Base-by-base conservation (phyloP, 1,284 basidiomycete genomes). In the Ceraceosorus guamensis region DNA sequence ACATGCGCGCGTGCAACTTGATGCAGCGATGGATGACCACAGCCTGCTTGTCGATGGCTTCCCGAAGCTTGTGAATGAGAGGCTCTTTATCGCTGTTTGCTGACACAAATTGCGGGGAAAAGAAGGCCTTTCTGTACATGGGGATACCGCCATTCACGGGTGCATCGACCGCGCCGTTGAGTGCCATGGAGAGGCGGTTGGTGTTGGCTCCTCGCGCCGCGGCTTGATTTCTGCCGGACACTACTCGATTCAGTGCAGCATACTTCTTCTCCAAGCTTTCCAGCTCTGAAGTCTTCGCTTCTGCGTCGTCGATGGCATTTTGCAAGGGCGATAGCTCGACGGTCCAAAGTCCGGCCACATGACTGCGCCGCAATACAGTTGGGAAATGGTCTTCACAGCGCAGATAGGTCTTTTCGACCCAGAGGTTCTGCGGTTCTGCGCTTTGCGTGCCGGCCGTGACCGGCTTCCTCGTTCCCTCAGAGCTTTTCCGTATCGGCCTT, bases 101-200 rank as follows among this genome's bases (percentile, higher is more conserved):
- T 7, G 33, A 8, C 34, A 85, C 63, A 66, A 90, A 96, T 14
- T 83, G 83, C 1, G 84, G 79, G 31, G 81, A 81, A 60, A 95
- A 83, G 80, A 93, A 96, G 2, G 81, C 81, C 48, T 61, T 52
- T 52, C 60, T 60, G 56, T 67, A 68, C 59, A 64, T 62, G 46
- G 86, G 81, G 32, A 95, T 83, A 24, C 89, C 88, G 1, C 85
- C 85, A 62, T 85, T 84, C 32, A 83, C 71, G 0, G 88, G 88
- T 0, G 88, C 84, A 74, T 97, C 92, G 8, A 95, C 90, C 0
- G 85, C 86, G 16, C 83, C 82, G 68, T 96, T 96, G 59, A 96
- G 79, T 10, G 84, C 84, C 85, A 91, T 93, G 0, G 89, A 86
- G 30, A 97, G 79, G 0, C 85, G 82, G 70, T 91, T 93, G 0